Evolutionary conservation across 202 grass and related monocot species (phyloP).

Genomic region (Hordeum pubiflorum): DNA sequence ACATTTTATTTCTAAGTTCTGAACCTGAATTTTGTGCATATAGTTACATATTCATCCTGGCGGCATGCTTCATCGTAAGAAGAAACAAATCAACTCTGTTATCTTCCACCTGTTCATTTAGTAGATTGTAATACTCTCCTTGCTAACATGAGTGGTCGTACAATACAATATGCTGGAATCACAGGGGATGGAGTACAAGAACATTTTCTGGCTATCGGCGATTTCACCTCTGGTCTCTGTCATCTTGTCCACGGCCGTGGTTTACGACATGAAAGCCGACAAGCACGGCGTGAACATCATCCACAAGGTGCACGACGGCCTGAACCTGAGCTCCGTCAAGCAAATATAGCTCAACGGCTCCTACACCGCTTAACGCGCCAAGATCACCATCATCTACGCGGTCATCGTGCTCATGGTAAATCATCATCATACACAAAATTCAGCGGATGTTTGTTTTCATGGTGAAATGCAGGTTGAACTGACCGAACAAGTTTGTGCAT

Average conservation of each 20-base stretch:
- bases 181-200: too few species aligned
- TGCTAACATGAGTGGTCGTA: too few species aligned
- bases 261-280: constrained; percentile 63
- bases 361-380: constrained; percentile 42
- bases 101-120: too few species aligned
- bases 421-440: background rate
- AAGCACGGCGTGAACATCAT: constrained; percentile 83
- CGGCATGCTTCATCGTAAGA: too few species aligned
- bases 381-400: constrained; percentile 65
- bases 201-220: too few species aligned
- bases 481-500: background rate
- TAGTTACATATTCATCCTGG: too few species aligned
- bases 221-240: too few species aligned
- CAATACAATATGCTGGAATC: too few species aligned
- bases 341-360: constrained; percentile 43
- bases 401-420: constrained; percentile 79
- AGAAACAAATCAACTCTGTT: background rate
- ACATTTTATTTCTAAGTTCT: too few species aligned
- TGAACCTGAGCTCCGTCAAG: constrained; percentile 61
- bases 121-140: too few species aligned
- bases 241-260: constrained; percentile 28
- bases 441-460: background rate
- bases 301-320: constrained; percentile 41
- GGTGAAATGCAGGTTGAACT: background rate
- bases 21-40: too few species aligned